Evolutionary conservation across 2,329 filamentous ascomycete genomes (phyloP).

Genomic region (Arachnomyces sp.): DNA sequence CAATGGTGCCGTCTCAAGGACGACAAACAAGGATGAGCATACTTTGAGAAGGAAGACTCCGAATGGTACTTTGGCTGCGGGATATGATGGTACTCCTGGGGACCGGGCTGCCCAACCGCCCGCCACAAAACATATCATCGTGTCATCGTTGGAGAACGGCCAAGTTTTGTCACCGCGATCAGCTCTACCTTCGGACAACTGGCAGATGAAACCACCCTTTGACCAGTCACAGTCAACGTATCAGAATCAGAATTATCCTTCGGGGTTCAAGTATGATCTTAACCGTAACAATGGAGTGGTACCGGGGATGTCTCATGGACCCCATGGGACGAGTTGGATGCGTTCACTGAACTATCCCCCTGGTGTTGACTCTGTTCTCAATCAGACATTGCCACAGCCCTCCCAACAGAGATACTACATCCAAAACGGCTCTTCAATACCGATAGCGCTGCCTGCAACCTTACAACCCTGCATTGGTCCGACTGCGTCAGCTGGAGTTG

Average conservation of each 20-base stretch:
- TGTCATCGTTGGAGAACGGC: conserved; percentile 49
- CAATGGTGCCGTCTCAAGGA: conserved; percentile 15
- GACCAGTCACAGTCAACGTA: conserved; percentile 25
- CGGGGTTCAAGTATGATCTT: conserved; percentile 30
- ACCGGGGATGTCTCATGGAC: conserved; percentile 23
- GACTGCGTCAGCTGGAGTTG: conserved; percentile 49
- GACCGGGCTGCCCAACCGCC: conserved; percentile 66
- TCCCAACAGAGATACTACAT: conserved; percentile 32
- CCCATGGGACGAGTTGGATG: conserved; percentile 33
- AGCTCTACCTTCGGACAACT: conserved; percentile 24
- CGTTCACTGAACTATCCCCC: conserved; percentile 38
- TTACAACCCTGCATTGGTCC: conserved; percentile 51
- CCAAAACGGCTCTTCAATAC: conserved; percentile 44
- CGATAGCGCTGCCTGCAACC: conserved; percentile 51
- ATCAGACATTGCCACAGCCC: conserved; percentile 45
- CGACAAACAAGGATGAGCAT: conserved; percentile 49
- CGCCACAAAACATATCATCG: conserved; percentile 72
- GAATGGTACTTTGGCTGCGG: conserved; percentile 82
- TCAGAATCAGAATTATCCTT: conserved; percentile 29
- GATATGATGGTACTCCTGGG: conserved; percentile 76
- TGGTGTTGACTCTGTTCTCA: conserved; percentile 53
- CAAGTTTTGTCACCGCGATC: conserved; percentile 25
- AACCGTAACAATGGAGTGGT: conserved; percentile 17
- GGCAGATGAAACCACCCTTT: conserved; percentile 21
- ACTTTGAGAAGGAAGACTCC: conserved; percentile 86